Conservation (phyloP, 202 grass and related monocot genomes). For the Bolboschoenoplectus hybrid region DNA sequence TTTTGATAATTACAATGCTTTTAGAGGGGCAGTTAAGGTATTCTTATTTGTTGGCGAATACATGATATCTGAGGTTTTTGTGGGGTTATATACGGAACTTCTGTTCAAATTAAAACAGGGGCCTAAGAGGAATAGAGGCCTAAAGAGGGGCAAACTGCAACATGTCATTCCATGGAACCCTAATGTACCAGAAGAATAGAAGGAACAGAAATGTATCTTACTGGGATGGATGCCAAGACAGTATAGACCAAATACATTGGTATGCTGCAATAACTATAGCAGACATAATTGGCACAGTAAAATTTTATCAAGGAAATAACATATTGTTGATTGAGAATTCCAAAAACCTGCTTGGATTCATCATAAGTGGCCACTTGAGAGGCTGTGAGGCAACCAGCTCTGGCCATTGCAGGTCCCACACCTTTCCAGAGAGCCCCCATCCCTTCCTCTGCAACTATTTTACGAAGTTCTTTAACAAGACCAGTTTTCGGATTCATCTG, state of each 20-base stretch:
- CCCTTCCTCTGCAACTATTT: constrained; percentile 76
- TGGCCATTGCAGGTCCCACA: constrained; percentile 92
- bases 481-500: constrained; percentile 71
- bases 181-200: neutral
- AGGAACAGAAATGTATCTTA: neutral
- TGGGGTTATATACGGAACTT: neutral
- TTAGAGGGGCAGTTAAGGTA: neutral
- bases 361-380: constrained; percentile 98
- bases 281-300: neutral
- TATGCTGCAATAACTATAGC: neutral
- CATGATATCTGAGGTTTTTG: neutral
- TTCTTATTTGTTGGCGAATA: neutral
- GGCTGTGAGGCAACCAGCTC: constrained; percentile 88
- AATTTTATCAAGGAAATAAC: constrained; percentile 1
- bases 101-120: neutral
- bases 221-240: neutral
- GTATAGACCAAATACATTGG: neutral
- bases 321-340: neutral
- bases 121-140: neutral
- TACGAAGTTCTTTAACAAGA: constrained; percentile 61
- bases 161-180: neutral
- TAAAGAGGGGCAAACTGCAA: constrained; percentile 1
- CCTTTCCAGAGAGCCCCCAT: constrained; percentile 94
- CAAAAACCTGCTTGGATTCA: constrained; percentile 81
- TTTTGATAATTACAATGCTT: constrained; percentile 2